A percentile compares a stretch with the other conserved stretches of the same genome.
Conservation (phyloP, 345 rosid genomes). For the Populus pruinosa region DNA sequence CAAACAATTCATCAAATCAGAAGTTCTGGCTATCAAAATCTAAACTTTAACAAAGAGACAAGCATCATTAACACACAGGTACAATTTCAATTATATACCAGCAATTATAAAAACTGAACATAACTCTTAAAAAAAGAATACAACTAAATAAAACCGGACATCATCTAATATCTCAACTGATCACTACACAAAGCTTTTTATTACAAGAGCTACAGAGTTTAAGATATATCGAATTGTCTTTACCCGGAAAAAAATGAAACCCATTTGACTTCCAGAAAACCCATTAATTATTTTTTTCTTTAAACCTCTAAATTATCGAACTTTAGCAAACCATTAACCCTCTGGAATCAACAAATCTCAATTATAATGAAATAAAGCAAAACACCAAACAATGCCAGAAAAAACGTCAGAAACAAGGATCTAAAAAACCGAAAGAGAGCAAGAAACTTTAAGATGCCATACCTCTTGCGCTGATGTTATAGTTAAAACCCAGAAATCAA, state of each 20-base stretch:
- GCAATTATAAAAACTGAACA: neutral
- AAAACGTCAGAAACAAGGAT: neutral
- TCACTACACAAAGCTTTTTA: neutral
- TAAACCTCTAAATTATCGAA: neutral
- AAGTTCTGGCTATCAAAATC: neutral
- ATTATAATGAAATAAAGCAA: neutral
- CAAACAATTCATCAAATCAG: neutral
- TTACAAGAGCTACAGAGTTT: neutral
- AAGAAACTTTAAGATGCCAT: neutral
- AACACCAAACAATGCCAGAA: neutral
- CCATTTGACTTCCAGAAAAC: neutral
- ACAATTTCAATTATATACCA: neutral
- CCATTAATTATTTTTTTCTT: neutral
- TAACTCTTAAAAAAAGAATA: neutral
- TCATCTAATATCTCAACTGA: neutral
- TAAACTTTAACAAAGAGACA: neutral
- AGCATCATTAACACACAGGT: neutral
- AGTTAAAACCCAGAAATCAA: neutral
- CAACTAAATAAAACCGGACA: neutral
- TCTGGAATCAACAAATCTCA: neutral
- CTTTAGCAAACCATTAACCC: neutral
- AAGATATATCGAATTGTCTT: neutral
- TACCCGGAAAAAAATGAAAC: neutral
- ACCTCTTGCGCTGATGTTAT: neutral
- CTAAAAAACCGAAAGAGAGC: neutral